These are phyloP conservation scores for Geotrichum australiense DNA, from an alignment of 1,139 yeast genomes.

Conservation along the genomic window DNA sequence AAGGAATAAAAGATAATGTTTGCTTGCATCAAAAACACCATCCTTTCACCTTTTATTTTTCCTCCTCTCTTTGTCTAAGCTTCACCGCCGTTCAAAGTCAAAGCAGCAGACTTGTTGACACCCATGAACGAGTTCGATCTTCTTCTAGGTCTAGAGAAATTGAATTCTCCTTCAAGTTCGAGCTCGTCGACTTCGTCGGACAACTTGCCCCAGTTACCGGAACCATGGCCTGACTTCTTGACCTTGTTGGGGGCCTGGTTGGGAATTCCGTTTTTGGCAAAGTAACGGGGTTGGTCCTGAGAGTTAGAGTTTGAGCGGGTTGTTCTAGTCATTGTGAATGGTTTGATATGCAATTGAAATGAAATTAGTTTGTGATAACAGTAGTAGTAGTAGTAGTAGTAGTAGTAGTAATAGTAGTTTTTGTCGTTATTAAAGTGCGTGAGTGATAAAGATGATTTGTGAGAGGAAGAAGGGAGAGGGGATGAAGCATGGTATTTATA, in stretches of 20 bases:
- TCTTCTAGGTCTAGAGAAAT: conserved; percentile 36
- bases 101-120: conserved; percentile 15
- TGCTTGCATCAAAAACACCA: too few species aligned
- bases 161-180: conserved; percentile 35
- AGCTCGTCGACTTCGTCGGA: conserved; percentile 38
- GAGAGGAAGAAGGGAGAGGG: too few species aligned
- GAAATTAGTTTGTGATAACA: conserved; percentile 3
- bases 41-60: too few species aligned
- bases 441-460: too few species aligned
- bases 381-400: too few species aligned
- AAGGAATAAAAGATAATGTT: too few species aligned
- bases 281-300: conserved; percentile 52
- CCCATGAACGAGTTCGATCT: conserved; percentile 46
- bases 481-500: too few species aligned
- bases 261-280: conserved; percentile 63
- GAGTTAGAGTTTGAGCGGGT: conserved; percentile 68
- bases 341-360: not conserved
- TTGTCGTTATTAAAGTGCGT: too few species aligned
- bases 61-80: too few species aligned
- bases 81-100: too few species aligned
- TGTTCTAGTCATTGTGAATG: conserved; percentile 65
- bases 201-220: conserved; percentile 41
- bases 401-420: too few species aligned
- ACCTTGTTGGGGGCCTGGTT: conserved; percentile 66
- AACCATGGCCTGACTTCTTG: conserved; percentile 83